A percentile compares a stretch with the other conserved stretches of the same genome.
phyloP scores from a whole-genome alignment of 164 flowering plant species.

The Warburgia ugandensis region DNA sequence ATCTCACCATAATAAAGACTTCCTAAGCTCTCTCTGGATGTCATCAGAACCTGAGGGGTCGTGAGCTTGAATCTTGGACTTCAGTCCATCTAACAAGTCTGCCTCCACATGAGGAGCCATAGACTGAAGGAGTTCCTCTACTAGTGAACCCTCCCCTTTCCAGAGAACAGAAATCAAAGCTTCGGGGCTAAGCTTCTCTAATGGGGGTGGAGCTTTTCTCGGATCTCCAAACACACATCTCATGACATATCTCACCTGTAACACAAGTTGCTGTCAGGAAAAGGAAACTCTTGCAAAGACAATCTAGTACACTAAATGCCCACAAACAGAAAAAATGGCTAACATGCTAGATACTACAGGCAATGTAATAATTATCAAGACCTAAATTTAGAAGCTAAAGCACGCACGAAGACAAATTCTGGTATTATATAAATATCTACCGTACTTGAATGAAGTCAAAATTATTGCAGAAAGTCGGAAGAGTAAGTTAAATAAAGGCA shows the following conservation, averaged over 20 bases:
- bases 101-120: slow-evolving; percentile 81
- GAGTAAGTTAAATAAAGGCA: not conserved
- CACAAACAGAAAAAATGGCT: no score
- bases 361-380: not conserved
- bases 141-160: slow-evolving; percentile 92
- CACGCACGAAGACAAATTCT: no score
- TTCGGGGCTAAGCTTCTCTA: slow-evolving; percentile 71
- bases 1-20: slow-evolving; percentile 77
- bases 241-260: slow-evolving; percentile 94
- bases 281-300: no score
- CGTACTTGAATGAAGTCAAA: no score
- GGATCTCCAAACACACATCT: slow-evolving; percentile 83
- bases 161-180: slow-evolving; percentile 62
- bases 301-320: no score
- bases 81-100: slow-evolving; percentile 44
- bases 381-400: not conserved
- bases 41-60: slow-evolving; percentile 76
- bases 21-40: slow-evolving; percentile 50
- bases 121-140: slow-evolving; percentile 77
- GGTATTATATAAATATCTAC: no score
- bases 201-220: slow-evolving; percentile 87
- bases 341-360: not conserved
- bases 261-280: slow-evolving; percentile 1
- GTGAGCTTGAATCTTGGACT: slow-evolving; percentile 55
- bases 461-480: no score